Conservation (phyloP, 2,329 filamentous ascomycete genomes). For the Sporothrix protearum region DNA sequence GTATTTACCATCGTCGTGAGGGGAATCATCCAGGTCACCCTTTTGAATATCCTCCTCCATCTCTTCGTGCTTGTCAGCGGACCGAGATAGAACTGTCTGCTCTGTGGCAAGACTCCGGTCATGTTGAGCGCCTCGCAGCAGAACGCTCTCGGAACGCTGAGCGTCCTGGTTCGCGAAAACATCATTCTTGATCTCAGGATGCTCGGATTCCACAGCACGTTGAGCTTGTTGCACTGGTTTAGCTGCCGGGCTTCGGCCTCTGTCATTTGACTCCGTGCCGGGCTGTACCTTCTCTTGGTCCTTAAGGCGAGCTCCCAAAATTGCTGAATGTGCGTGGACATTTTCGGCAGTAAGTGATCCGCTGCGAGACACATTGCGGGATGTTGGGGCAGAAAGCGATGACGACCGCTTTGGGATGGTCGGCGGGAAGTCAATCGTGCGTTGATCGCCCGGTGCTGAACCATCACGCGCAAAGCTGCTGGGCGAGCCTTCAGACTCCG, state of each 20-base stretch:
- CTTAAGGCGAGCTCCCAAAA: conserved; percentile 13
- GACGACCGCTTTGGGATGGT: conserved; percentile 55
- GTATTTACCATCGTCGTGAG: conserved; percentile 32
- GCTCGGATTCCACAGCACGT: neutral
- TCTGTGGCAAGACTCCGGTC: conserved; percentile 37
- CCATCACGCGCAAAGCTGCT: conserved; percentile 35
- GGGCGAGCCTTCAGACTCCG: conserved; percentile 46
- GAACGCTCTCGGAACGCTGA: neutral
- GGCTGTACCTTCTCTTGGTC: conserved; percentile 33
- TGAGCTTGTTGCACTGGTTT: neutral
- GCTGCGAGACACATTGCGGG: conserved; percentile 48
- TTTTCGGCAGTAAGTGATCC: conserved; percentile 58
- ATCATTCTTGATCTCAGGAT: neutral
- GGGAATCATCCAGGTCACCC: conserved; percentile 35
- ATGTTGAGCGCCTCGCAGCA: conserved; percentile 32
- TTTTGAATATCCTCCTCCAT: neutral
- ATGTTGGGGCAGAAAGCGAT: conserved; percentile 61
- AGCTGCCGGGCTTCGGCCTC: neutral
- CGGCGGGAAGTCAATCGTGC: conserved; percentile 60
- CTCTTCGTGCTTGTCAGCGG: neutral
- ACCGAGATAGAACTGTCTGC: neutral
- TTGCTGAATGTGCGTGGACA: conserved; percentile 48
- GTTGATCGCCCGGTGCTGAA: conserved; percentile 44
- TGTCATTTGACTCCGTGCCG: conserved; percentile 27
- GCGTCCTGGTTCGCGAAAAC: neutral